These are phyloP conservation scores for Zasmidium citrigriseum DNA, from an alignment of 2,329 filamentous ascomycete species.

Conservation along the genomic window DNA sequence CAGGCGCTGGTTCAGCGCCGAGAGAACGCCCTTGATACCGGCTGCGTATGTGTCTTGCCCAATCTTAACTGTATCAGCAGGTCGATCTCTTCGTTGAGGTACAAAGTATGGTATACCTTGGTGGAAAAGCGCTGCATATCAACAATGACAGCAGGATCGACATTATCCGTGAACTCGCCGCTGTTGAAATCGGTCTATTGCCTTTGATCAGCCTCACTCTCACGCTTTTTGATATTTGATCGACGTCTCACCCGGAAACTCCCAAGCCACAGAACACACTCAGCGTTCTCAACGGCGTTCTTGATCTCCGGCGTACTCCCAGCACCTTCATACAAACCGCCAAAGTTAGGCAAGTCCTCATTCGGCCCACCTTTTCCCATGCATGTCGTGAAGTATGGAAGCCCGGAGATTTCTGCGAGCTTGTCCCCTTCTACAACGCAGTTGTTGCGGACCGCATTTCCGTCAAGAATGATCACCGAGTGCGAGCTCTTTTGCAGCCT, in stretches of 20 bases:
- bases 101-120: slow-evolving; percentile 36
- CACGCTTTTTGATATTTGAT: too few species aligned
- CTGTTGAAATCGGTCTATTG: slow-evolving; percentile 29
- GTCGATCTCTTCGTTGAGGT: too few species aligned
- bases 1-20: background rate
- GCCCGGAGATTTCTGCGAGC: slow-evolving; percentile 17
- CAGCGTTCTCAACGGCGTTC: slow-evolving; percentile 27
- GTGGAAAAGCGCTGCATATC: slow-evolving; percentile 61
- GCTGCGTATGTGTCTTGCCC: background rate
- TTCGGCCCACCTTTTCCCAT: slow-evolving; percentile 87
- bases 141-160: slow-evolving; percentile 26
- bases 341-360: slow-evolving; percentile 73
- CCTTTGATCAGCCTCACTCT: background rate
- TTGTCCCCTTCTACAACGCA: slow-evolving; percentile 13
- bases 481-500: background rate
- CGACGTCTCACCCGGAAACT: slow-evolving; percentile 12
- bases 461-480: slow-evolving; percentile 28
- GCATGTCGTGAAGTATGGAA: slow-evolving; percentile 70
- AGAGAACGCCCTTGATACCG: background rate
- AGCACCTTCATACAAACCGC: slow-evolving; percentile 81
- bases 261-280: slow-evolving; percentile 19
- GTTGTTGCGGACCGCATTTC: slow-evolving; percentile 19
- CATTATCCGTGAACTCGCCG: slow-evolving; percentile 32
- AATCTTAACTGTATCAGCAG: background rate
- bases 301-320: slow-evolving; percentile 68